Percentiles rank a stretch among this genome's conserved stretches.
These are phyloP conservation scores for Prasinococcaceae sp. DNA, from an alignment of 139 green algal species.

Conservation along the genomic window DNA sequence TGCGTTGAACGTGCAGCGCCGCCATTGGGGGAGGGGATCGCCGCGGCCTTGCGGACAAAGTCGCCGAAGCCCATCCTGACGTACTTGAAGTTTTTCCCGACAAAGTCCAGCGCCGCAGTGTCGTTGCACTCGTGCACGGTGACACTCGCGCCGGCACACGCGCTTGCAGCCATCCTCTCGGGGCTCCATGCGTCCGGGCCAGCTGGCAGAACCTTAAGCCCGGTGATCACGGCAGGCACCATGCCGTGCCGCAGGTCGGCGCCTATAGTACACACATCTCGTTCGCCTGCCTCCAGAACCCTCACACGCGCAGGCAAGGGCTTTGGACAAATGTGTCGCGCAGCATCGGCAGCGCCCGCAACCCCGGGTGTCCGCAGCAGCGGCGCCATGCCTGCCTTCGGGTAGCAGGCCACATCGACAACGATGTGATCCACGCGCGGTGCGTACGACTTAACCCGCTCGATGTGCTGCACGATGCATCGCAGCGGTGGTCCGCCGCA, in stretches of 20 bases:
- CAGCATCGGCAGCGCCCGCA: too few relatives aligned
- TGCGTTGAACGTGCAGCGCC: background rate
- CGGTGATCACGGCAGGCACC: too few relatives aligned
- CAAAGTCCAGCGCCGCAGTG: conserved; percentile 34
- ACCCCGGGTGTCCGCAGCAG: too few relatives aligned
- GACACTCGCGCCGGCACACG: background rate
- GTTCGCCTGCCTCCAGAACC: too few relatives aligned
- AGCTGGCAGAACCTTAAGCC: too few relatives aligned
- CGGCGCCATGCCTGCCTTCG: background rate
- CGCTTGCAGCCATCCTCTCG: too few relatives aligned
- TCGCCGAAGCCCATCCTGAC: conserved; percentile 27
- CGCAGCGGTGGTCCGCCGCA: background rate
- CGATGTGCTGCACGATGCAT: conserved; percentile 29
- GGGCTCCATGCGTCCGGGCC: too few relatives aligned
- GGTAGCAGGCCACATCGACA: conserved; percentile 35
- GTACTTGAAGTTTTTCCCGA: conserved; percentile 44
- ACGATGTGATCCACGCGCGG: conserved; percentile 56
- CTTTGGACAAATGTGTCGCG: too few relatives aligned
- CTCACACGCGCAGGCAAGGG: too few relatives aligned
- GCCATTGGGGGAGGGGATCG: background rate
- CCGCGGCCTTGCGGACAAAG: conserved; percentile 9
- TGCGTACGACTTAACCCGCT: conserved; percentile 64
- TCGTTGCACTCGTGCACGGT: background rate
- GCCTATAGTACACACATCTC: too few relatives aligned
- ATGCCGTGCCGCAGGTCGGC: too few relatives aligned